A percentile compares a stretch with the other conserved stretches of the same genome.
Conservation (phyloP, 768 basidiomycete genomes). For the Gloeostereum incarnatum region DNA sequence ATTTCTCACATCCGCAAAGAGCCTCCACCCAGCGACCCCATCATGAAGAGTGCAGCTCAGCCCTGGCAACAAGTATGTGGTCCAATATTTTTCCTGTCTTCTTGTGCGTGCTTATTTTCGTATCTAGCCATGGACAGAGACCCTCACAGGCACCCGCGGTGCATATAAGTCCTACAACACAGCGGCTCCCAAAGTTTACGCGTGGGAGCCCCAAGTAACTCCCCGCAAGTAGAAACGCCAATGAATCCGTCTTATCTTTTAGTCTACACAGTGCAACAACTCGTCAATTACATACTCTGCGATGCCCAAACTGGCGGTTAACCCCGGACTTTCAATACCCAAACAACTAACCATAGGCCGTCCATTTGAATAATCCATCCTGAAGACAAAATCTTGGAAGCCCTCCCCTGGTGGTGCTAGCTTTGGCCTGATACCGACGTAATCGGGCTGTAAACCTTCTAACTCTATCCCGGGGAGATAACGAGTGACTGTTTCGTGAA, state of each 20-base stretch:
- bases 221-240: slow-evolving; percentile 28
- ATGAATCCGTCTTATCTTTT: slow-evolving; percentile 5
- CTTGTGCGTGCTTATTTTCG: slow-evolving; percentile 2
- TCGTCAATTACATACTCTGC: slow-evolving; percentile 75
- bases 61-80: slow-evolving; percentile 76
- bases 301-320: slow-evolving; percentile 82
- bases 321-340: slow-evolving; percentile 89
- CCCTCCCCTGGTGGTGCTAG: slow-evolving; percentile 62
- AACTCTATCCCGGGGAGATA: slow-evolving; percentile 61
- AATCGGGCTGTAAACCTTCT: slow-evolving; percentile 68
- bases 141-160: slow-evolving; percentile 87
- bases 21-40: slow-evolving; percentile 65
- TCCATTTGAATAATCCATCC: slow-evolving; percentile 44
- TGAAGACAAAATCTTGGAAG: slow-evolving; percentile 80
- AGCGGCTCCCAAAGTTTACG: slow-evolving; percentile 65
- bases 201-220: slow-evolving; percentile 74
- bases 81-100: neutral
- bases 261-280: slow-evolving; percentile 24
- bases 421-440: slow-evolving; percentile 84
- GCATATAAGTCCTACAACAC: slow-evolving; percentile 90
- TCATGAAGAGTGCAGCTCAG: slow-evolving; percentile 61
- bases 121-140: slow-evolving; percentile 72
- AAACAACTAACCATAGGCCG: slow-evolving; percentile 71
- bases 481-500: slow-evolving; percentile 60
- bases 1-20: slow-evolving; percentile 81